These are phyloP conservation scores for Manihot esculenta DNA, from an alignment of 441 rosid species.

Conservation along the genomic window DNA sequence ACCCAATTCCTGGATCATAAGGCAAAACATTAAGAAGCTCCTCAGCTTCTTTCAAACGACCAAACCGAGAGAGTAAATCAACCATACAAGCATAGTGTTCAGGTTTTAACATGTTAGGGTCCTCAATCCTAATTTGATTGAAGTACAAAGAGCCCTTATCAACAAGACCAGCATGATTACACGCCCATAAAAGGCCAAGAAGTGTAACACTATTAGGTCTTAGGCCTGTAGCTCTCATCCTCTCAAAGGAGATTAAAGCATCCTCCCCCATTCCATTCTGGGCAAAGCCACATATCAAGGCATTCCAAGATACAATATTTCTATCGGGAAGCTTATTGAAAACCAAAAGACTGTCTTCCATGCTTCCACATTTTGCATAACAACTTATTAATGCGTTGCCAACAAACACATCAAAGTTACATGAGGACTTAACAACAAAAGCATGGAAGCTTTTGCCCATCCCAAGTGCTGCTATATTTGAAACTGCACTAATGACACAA, in stretches of 20 bases:
- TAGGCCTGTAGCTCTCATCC: conserved; percentile 39
- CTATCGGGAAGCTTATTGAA: conserved; percentile 43
- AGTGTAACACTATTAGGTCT: conserved; percentile 62
- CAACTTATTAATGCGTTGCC: conserved; percentile 69
- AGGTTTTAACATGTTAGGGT: conserved; percentile 43
- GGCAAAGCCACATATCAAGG: conserved; percentile 74
- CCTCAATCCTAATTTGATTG: conserved; percentile 38
- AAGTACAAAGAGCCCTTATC: conserved; percentile 61
- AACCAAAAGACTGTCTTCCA: conserved; percentile 60
- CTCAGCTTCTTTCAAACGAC: conserved; percentile 59
- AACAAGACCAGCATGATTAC: conserved; percentile 77
- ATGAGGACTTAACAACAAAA: conserved; percentile 54
- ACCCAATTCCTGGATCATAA: conserved; percentile 74
- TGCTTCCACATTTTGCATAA: conserved; percentile 77
- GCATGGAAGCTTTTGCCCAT: conserved; percentile 71
- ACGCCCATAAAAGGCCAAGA: conserved; percentile 73
- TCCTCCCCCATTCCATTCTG: conserved; percentile 76
- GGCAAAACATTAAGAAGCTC: conserved; percentile 50
- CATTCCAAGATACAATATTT: conserved; percentile 66
- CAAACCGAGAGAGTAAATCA: conserved; percentile 67
- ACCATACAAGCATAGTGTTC: conserved; percentile 83
- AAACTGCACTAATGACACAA: conserved; percentile 46
- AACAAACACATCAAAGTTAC: conserved; percentile 40
- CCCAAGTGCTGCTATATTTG: conserved; percentile 67
- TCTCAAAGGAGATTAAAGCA: conserved; percentile 51